phyloP scores from a whole-genome alignment of 2,329 filamentous ascomycete genomes.

The Talaromyces albobiverticillius region DNA sequence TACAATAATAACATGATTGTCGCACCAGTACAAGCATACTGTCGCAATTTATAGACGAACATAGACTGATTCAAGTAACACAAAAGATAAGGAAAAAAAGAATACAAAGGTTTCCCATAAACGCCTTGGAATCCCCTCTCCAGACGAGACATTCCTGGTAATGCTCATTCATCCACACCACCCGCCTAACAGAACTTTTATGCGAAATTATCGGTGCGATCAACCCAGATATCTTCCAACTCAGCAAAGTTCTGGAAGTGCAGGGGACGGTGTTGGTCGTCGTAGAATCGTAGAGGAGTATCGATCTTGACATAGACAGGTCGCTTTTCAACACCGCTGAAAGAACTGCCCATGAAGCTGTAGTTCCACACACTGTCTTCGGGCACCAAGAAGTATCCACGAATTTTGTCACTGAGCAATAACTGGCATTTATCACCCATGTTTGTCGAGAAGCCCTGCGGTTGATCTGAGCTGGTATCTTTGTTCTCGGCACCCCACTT shows the following conservation, averaged over 20 bases:
- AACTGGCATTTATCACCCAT: slow-evolving; percentile 97
- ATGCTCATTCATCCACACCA: background rate
- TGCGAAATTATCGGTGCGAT: slow-evolving; percentile 88
- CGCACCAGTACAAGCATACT: background rate
- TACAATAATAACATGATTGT: slow-evolving; percentile 7
- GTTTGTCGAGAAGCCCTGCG: slow-evolving; percentile 83
- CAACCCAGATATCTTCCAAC: slow-evolving; percentile 94
- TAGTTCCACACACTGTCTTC: slow-evolving; percentile 94
- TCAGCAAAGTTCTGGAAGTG: slow-evolving; percentile 98
- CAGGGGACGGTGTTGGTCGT: slow-evolving; percentile 82
- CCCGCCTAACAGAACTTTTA: slow-evolving; percentile 44
- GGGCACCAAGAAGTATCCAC: slow-evolving; percentile 93
- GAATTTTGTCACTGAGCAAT: slow-evolving; percentile 86
- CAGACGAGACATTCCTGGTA: background rate
- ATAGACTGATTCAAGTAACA: slow-evolving; percentile 3
- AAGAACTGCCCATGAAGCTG: slow-evolving; percentile 92
- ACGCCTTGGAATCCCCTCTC: slow-evolving; percentile 2
- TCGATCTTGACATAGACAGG: slow-evolving; percentile 89
- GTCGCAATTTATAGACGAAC: background rate
- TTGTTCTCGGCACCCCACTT: slow-evolving; percentile 97
- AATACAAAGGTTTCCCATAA: background rate
- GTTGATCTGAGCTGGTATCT: slow-evolving; percentile 87
- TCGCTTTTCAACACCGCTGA: slow-evolving; percentile 86
- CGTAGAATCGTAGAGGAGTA: slow-evolving; percentile 86
- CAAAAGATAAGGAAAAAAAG: background rate